Conservation (phyloP, 768 basidiomycete species). For the Lactarius hatsudake region DNA sequence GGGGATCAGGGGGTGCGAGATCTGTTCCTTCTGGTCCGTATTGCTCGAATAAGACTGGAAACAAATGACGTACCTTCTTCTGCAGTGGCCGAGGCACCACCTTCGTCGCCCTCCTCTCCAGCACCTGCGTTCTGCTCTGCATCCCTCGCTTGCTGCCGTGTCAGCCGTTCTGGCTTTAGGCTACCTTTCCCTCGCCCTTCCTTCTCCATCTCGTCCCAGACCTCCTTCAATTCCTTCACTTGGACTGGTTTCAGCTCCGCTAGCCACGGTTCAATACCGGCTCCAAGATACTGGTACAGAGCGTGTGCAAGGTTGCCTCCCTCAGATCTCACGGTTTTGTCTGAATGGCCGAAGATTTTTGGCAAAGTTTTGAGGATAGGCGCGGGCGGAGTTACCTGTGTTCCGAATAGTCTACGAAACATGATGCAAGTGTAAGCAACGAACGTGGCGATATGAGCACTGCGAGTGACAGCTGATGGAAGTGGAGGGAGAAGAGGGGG, state of each 20-base stretch:
- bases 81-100: slow-evolving; percentile 35
- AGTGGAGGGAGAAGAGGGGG: neutral
- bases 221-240: slow-evolving; percentile 91
- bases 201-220: slow-evolving; percentile 79
- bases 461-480: neutral
- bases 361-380: slow-evolving; percentile 84
- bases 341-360: slow-evolving; percentile 92
- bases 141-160: slow-evolving; percentile 73
- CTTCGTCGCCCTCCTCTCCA: slow-evolving; percentile 38
- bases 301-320: slow-evolving; percentile 71
- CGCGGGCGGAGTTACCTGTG: slow-evolving; percentile 65
- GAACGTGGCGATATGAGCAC: neutral
- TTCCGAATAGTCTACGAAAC: slow-evolving; percentile 68
- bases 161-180: slow-evolving; percentile 75
- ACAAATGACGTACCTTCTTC: slow-evolving; percentile 45
- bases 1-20: slow-evolving; percentile 64
- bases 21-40: slow-evolving; percentile 37
- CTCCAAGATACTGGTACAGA: slow-evolving; percentile 81
- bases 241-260: slow-evolving; percentile 95
- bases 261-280: slow-evolving; percentile 80
- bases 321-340: slow-evolving; percentile 94
- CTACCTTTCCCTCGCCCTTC: slow-evolving; percentile 83
- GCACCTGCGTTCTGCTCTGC: slow-evolving; percentile 46
- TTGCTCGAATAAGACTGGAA: slow-evolving; percentile 7
- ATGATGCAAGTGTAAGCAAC: neutral